Percentiles rank a stretch among this genome's conserved stretches.
Conservation (phyloP, 2,329 filamentous ascomycete species). For the Blastomyces gilchristii region DNA sequence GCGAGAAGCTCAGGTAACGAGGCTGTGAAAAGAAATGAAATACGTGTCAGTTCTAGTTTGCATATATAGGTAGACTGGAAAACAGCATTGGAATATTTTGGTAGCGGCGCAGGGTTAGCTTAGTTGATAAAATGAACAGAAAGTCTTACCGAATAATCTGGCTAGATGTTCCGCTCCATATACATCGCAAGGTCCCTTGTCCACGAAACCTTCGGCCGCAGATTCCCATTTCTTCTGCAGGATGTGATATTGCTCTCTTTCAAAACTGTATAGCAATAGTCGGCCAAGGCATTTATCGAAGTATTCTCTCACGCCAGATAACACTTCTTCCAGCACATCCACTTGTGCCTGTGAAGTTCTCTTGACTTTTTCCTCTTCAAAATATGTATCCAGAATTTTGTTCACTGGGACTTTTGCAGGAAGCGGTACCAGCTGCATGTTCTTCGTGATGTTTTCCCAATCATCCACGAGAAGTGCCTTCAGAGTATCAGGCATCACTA, state of each 20-base stretch:
- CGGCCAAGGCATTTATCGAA: constrained; percentile 85
- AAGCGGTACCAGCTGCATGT: constrained; percentile 75
- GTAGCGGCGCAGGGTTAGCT: background rate
- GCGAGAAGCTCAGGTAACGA: constrained; percentile 86
- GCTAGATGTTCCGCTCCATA: constrained; percentile 91
- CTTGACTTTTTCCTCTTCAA: constrained; percentile 56
- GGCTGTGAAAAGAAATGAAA: constrained; percentile 43
- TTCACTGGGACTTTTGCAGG: constrained; percentile 67
- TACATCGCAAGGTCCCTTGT: constrained; percentile 64
- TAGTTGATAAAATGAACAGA: background rate
- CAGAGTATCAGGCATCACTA: constrained; percentile 76
- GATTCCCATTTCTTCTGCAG: constrained; percentile 60
- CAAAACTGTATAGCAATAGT: constrained; percentile 86
- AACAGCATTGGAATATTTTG: background rate
- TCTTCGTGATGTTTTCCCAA: constrained; percentile 98
- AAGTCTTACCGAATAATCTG: constrained; percentile 64
- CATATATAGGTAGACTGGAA: background rate
- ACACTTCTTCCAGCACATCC: constrained; percentile 82
- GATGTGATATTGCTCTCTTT: constrained; percentile 77
- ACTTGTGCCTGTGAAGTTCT: constrained; percentile 45
- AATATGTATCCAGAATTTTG: constrained; percentile 71
- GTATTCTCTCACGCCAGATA: constrained; percentile 79
- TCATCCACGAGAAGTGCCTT: constrained; percentile 93
- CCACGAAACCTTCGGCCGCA: constrained; percentile 52
- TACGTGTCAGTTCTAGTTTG: background rate